Base-by-base conservation (phyloP, 192 early-diverging fungal genomes). In the Umbelopsis sp. region DNA sequence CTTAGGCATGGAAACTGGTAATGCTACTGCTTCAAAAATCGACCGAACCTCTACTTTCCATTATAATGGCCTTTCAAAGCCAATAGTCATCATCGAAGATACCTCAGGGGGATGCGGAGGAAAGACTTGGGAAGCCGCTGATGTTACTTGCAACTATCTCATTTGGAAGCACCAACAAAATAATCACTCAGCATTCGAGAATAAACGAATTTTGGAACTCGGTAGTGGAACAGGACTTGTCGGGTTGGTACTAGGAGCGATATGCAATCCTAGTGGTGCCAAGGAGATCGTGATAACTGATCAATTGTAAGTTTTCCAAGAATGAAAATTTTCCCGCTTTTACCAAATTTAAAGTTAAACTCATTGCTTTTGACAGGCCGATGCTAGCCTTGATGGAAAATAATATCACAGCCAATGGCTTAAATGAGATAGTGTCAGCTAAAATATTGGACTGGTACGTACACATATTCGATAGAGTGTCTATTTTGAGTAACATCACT, bases 221-320 rank as follows among this genome's bases (percentile, higher is more conserved):
- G 84, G 84, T 55, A 69, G 75, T 30, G 84, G 84, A 3, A 85
- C 84, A 15, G 84, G 84, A 6, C 72, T 84, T 21, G 84, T 85
- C 12, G 82, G 82, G 11, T 66, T 85, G 20, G 71, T 80, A 35
- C 70, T 78, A 22, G 84, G 70, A 16, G 55, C 55, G 16, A 61
- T 61, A 25, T 61, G 55, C 18, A 61, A 35, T 35, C 55, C 55
- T 70, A 64, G 49, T 9, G 52, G 27, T n/a, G 51, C 49, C 16
- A 35, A 72, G 12, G 18, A 69, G n/a, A 73, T 85, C 4, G 50
- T 73, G 16, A 65, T 85, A n/a, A 85, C 84, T 18, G 84, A 85
- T 53, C 81, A 82, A 74, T 70, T 78, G 67, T 84, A 72, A 47
- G 68, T 44, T 3, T 12, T 41, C 21, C 18, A 49, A 15, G 44